These are phyloP conservation scores for Corynespora cassiicola DNA, from an alignment of 2,329 filamentous ascomycete genomes.

Conservation along the genomic window DNA sequence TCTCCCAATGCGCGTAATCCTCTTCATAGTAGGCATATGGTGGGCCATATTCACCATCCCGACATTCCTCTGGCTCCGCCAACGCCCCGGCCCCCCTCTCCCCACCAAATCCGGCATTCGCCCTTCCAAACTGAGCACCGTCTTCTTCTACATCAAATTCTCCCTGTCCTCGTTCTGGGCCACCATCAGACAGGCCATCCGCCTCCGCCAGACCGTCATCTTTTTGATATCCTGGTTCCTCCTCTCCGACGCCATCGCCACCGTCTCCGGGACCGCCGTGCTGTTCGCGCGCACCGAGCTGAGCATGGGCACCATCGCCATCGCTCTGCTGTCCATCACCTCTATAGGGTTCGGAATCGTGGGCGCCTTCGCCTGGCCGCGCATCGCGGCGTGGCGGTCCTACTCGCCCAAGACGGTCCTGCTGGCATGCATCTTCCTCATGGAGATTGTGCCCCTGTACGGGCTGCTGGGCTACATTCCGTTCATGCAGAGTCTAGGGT, in stretches of 20 bases:
- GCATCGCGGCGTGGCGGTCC: constrained; percentile 70
- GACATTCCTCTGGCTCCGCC: constrained; percentile 80
- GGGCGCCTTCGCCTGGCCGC: constrained; percentile 87
- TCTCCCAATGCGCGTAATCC: constrained; percentile 79
- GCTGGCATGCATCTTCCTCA: constrained; percentile 80
- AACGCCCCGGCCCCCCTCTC: constrained; percentile 84
- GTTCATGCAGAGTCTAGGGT: constrained; percentile 73
- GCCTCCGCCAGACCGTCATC: constrained; percentile 72
- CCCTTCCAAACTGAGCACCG: constrained; percentile 25
- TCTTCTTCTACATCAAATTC: constrained; percentile 74
- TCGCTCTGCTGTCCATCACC: constrained; percentile 89
- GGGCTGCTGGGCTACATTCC: constrained; percentile 85
- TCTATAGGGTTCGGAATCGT: constrained; percentile 83
- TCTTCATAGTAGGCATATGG: constrained; percentile 84
- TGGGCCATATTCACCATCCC: constrained; percentile 89
- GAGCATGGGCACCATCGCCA: constrained; percentile 82
- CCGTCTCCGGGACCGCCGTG: constrained; percentile 91
- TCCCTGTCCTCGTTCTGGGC: constrained; percentile 83
- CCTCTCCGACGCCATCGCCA: constrained; percentile 89
- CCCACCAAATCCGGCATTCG: constrained; percentile 26
- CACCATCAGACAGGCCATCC: constrained; percentile 74
- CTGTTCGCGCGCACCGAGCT: constrained; percentile 91
- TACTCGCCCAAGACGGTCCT: constrained; percentile 82
- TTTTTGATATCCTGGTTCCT: constrained; percentile 90
- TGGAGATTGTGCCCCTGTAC: constrained; percentile 89